Percentiles rank a stretch among this genome's conserved stretches.
Conservation (phyloP, 345 rosid species). For the Chamaenerion angustifolium region DNA sequence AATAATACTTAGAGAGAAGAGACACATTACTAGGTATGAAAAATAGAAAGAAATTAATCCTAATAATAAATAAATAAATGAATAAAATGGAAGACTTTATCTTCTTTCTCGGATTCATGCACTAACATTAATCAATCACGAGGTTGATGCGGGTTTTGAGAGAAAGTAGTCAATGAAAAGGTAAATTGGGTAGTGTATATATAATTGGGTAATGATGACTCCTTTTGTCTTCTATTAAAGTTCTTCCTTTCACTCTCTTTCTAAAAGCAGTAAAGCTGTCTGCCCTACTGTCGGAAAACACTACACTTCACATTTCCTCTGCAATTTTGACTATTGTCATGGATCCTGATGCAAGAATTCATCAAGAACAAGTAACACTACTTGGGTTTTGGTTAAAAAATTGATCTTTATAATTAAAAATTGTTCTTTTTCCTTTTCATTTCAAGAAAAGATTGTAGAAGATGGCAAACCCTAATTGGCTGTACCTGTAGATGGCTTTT, state of each 20-base stretch:
- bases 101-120: slow-evolving; percentile 18
- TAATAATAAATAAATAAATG: neutral
- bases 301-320: slow-evolving; percentile 1
- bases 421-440: too few relatives aligned
- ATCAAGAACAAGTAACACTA: too few relatives aligned
- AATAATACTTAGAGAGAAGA: neutral
- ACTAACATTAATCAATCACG: slow-evolving; percentile 34
- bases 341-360: too few relatives aligned
- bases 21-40: neutral
- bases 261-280: slow-evolving; percentile 24
- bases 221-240: slow-evolving; percentile 26
- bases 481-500: slow-evolving; percentile 87
- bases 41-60: neutral
- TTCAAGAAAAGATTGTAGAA: neutral
- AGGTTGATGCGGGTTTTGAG: slow-evolving; percentile 48
- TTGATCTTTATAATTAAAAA: too few relatives aligned
- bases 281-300: slow-evolving; percentile 13
- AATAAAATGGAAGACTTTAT: neutral
- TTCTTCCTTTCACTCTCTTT: slow-evolving; percentile 9
- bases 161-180: neutral
- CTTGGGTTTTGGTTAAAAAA: too few relatives aligned
- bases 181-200: slow-evolving; percentile 21
- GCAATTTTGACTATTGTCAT: too few relatives aligned
- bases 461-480: neutral
- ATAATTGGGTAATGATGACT: slow-evolving; percentile 81